Base-by-base conservation (phyloP, 164 flowering plant species). In the Aristolochia fimbriata region DNA sequence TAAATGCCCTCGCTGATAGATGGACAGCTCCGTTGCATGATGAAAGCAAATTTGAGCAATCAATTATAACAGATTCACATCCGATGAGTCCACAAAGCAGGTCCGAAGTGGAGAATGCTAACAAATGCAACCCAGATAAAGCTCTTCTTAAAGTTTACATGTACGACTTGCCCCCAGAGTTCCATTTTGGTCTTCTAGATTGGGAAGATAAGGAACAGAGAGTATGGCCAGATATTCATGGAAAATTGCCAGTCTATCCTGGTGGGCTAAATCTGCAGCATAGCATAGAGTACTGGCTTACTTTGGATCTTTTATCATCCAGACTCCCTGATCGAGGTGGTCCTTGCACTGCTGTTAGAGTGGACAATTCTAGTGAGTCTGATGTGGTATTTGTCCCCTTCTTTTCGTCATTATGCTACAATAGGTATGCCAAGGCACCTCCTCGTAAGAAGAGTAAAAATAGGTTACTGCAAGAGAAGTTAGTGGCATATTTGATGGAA, bases 261-360 rank as follows among this genome's bases (percentile, higher is more conserved):
- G 99, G 99, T 70, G 99, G 95, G 11, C 67, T 93, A 64, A 93
- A 88, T 62, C 70, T 88, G 77, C 99, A 93, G 64, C 97, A 93
- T 43, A 93, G 97, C 63, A 83, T 85, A 55, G 99, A 86, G 51
- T 93, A 86, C 68, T 93, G 99, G 99, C 87, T 93, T 21, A 84
- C 97, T 19, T 61, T 93, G 51, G 99, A 90, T 72, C 83, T 90
- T 16, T 80, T 93, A 19, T 70, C 77, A 61, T 88, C 97, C 0
- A 76, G 77, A 47, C 51, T 76, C 46, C 70, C 79, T 8, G 73
- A 74, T 33, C 21, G 64, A 62, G 55, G 61, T 3, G 65, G 63
- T 21, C 64, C 66, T 20, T 73, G 77, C 22, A 69, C 60, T 71
- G 99, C 86, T 16, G 30, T 79, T 8, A 83, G 95, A 71, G 96